These are phyloP conservation scores for Sporothrix pallida DNA, from an alignment of 2,329 filamentous ascomycete species.

Conservation along the genomic window DNA sequence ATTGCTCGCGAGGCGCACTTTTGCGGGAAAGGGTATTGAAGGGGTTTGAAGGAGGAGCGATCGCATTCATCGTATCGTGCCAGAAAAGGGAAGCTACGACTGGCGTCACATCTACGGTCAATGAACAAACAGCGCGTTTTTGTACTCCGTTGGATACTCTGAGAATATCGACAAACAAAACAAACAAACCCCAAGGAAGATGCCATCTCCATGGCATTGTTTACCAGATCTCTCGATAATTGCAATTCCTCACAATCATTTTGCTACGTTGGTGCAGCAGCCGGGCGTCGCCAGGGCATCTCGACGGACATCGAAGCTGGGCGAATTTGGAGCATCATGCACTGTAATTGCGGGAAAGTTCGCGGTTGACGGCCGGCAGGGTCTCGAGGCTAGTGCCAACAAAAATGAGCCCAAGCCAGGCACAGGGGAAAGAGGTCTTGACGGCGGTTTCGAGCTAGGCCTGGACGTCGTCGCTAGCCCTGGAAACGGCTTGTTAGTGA, in stretches of 20 bases:
- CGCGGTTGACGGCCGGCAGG: neutral
- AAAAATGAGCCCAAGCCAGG: constrained; percentile 22
- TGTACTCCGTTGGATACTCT: neutral
- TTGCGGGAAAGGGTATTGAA: neutral
- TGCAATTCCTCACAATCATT: too few relatives aligned
- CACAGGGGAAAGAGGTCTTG: neutral
- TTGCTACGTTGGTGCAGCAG: constrained; percentile 24
- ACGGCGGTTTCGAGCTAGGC: neutral
- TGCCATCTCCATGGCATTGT: too few relatives aligned
- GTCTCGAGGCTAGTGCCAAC: neutral
- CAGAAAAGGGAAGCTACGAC: neutral
- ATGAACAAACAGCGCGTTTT: neutral
- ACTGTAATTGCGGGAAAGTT: constrained; percentile 9
- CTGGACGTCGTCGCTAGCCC: neutral
- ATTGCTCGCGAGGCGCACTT: constrained; percentile 13
- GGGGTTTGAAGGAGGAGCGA: constrained; percentile 19
- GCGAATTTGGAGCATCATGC: constrained; percentile 30
- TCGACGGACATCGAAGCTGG: neutral
- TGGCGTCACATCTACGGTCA: neutral
- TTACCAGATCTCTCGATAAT: too few relatives aligned
- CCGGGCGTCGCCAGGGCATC: constrained; percentile 28
- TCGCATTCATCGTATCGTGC: constrained; percentile 20
- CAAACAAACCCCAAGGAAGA: neutral
- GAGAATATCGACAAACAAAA: neutral
- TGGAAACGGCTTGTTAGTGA: constrained; percentile 1